These are phyloP conservation scores for Diplosphaera chodatii DNA, from an alignment of 139 green algal species.

Conservation along the genomic window DNA sequence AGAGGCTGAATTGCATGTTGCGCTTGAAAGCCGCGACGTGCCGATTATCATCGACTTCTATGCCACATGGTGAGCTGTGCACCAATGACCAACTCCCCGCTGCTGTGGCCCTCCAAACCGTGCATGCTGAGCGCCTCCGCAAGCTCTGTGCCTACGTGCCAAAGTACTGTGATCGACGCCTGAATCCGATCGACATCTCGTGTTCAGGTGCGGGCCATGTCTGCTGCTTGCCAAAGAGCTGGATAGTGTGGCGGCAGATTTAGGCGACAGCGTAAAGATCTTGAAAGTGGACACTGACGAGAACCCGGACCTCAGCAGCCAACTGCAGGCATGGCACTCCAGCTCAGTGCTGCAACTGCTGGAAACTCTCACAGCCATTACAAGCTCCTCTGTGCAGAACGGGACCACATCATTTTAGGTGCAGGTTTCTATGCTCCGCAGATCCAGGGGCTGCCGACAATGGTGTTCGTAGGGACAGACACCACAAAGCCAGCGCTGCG, in stretches of 20 bases:
- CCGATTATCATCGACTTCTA: slow-evolving; percentile 93
- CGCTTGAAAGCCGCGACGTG: slow-evolving; percentile 55
- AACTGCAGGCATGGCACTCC: slow-evolving; percentile 43
- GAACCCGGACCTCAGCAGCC: slow-evolving; percentile 68
- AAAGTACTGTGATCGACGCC: too few relatives aligned
- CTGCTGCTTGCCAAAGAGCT: slow-evolving; percentile 69
- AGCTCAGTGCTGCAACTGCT: too few relatives aligned
- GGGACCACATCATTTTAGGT: too few relatives aligned
- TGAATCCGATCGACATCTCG: too few relatives aligned
- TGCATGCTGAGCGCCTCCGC: too few relatives aligned
- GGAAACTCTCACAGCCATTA: too few relatives aligned
- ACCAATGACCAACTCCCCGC: too few relatives aligned
- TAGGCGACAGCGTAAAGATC: slow-evolving; percentile 69
- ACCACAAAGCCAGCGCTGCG: slow-evolving; percentile 79
- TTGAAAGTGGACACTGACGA: slow-evolving; percentile 94
- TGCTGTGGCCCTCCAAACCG: too few relatives aligned
- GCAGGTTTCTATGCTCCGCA: slow-evolving; percentile 35
- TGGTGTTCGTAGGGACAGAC: slow-evolving; percentile 88
- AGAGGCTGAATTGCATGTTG: slow-evolving; percentile 76
- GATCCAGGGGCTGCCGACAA: slow-evolving; percentile 91
- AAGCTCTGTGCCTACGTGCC: too few relatives aligned
- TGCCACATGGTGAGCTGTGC: slow-evolving; percentile 63
- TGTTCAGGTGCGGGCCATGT: slow-evolving; percentile 64
- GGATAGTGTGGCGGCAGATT: slow-evolving; percentile 61
- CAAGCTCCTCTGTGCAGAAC: too few relatives aligned